Evolutionary conservation across 495 filamentous ascomycete species (phyloP), one percentile per base, ranked within the genome.

Genomic region (Xylaria palmicola): DNA sequence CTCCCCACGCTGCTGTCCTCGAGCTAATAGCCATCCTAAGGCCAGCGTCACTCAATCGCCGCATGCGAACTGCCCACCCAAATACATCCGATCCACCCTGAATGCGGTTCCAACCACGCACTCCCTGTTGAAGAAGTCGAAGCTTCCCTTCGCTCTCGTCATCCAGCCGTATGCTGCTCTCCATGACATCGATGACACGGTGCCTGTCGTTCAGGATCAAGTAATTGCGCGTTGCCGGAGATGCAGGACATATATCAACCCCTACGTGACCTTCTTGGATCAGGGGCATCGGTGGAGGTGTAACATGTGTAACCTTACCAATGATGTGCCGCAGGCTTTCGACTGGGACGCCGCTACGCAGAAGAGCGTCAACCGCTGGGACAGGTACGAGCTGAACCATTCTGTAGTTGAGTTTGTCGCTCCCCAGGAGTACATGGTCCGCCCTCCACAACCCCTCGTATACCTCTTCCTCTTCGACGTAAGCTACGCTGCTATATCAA

Each of bases 281-380:
- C 91, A 98, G 73, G 93, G 93, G 19, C 94, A 98, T 78, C 85
- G 94, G 69, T 98, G 94, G 94, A 87, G 93, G 58, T 98, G 94
- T 77, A 98, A 98, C 76, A 98, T 98, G 93, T 98, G 94, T 71
- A 97, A 97, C 74, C 80, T 98, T 58, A 97, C 93, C 56, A 98
- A 98, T 71, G 94, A 98, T 68, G 95, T 98, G 15, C 94, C 94
- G 8, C 95, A 98, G 76, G 93, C 92, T 5, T 98, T 98, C 63
- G 94, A 98, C 74, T 98, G 94, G 94, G 95, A 98, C 76, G 86
- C 90, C 37, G 86, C 91, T 13, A 77, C 90, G 50, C 93, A 97
- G 73, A 92, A 93, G 81, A 88, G 85, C 26, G 85, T 94, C 22
- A 95, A 98, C 72, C 78, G 94, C 65, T 92, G 94, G 84, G 85